Evolutionary conservation across 2,329 filamentous ascomycete genomes (phyloP).

Genomic region (Talaromyces sp.): DNA sequence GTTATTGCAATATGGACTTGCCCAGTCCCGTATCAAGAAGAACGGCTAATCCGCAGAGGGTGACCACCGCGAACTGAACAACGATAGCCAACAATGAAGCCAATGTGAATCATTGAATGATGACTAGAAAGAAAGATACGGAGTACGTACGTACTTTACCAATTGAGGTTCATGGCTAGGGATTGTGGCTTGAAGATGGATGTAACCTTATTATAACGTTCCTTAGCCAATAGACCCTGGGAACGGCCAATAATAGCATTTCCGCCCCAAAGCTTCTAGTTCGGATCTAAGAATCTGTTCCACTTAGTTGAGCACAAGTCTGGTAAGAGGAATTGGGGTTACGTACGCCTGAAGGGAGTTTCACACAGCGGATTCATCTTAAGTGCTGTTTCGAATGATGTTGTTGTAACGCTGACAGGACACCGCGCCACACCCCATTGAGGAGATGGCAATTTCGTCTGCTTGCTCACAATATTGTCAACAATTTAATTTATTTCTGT

Average conservation of each 20-base stretch:
- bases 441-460: background rate
- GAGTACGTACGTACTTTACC: background rate
- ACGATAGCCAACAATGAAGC: background rate
- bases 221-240: slow-evolving; percentile 16
- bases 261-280: background rate
- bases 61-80: background rate
- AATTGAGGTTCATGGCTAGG: background rate
- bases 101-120: background rate
- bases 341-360: background rate
- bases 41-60: background rate
- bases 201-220: slow-evolving; percentile 4
- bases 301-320: background rate
- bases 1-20: background rate
- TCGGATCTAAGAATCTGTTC: background rate
- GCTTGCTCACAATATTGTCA: background rate
- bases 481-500: background rate
- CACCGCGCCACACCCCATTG: background rate
- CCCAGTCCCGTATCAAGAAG: background rate
- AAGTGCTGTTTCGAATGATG: background rate
- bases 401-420: slow-evolving; percentile 10
- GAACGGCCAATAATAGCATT: background rate
- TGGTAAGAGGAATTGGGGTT: background rate
- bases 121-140: background rate
- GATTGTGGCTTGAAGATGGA: background rate
- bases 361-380: background rate